Evolutionary conservation across 352 stramenopile genomes (phyloP), one percentile per base, ranked within the genome.

Genomic region (Elongisporangium prolatum): DNA sequence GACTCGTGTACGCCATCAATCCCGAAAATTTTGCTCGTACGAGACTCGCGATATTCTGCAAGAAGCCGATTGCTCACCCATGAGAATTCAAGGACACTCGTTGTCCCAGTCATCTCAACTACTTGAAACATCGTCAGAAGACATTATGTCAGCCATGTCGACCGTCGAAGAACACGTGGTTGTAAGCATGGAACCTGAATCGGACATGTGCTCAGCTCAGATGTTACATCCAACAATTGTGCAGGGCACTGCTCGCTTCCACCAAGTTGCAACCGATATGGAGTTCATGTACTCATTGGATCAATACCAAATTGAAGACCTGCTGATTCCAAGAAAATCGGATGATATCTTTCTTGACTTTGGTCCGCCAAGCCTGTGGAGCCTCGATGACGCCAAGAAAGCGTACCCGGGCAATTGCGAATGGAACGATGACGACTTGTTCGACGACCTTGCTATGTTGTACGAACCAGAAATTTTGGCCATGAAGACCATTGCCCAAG

Each of bases 291-390:
- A 40, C 28, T 2, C 28, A 5, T 14, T 40, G 28, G 56, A 68
- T 17, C 58, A 75, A 21, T 50, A 69, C 25, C 52, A 56, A 4
- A 48, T 38, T 10, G 50, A 52, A 20, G 55, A 56, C 10, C 14
- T 71, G 8, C 65, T 63, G 4, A 72, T 67, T 56, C 60, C 50
- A 10, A 60, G 60, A 21, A 61, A 47, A 50, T 64, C 67, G 1
- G 70, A 67, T 2, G 50, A 56, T 6, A 37, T 85, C 21, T 50
- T 78, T 1, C 70, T 87, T 28, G 75, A 89, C 59, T 87, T 86
- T 56, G 79, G 76, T 21, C 59, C 75, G 3, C 74, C 76, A 18
- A 87, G 72, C 51, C 62, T 67, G 52, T 83, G 76, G 74, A 48
- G 75, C 48, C 18, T 49, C 25, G 66, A 82, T 54, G 68, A 74